Evolutionary conservation across 306 rosid genomes (phyloP).

Genomic region (Echinosophora koreensis): DNA sequence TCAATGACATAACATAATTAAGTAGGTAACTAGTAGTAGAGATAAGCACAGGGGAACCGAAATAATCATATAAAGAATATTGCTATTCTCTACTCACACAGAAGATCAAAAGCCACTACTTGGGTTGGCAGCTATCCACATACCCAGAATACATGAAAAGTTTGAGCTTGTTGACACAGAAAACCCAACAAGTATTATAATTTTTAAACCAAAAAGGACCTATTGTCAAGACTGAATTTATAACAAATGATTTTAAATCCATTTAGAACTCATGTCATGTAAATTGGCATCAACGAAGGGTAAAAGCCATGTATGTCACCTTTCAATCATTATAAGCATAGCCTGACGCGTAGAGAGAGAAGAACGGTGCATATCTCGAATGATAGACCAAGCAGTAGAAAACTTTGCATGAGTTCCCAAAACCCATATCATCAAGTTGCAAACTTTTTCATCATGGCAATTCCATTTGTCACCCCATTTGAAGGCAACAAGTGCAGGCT

Average conservation of each 20-base stretch:
- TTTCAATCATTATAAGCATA: conserved; percentile 87
- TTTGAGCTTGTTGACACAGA: neutral
- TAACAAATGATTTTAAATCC: neutral
- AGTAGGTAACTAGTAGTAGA: neutral
- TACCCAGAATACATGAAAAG: too few species aligned
- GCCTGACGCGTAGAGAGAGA: conserved; percentile 67
- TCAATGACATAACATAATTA: neutral
- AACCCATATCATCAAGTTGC: conserved; percentile 82
- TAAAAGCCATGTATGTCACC: conserved; percentile 52
- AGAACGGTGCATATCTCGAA: conserved; percentile 72
- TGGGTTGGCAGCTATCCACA: neutral
- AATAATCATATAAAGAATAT: too few species aligned
- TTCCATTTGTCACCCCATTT: conserved; percentile 68
- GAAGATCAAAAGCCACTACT: neutral
- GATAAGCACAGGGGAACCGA: too few species aligned
- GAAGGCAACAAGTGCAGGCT: conserved; percentile 69
- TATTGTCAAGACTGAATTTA: neutral
- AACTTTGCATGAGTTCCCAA: conserved; percentile 77
- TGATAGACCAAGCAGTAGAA: conserved; percentile 82
- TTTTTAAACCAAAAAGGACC: neutral
- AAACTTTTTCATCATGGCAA: conserved; percentile 68
- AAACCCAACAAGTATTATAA: too few species aligned
- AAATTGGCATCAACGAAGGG: neutral
- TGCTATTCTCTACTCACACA: too few species aligned
- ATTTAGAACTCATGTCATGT: neutral